Base-by-base conservation (phyloP, 495 filamentous ascomycete species). In the Thermochaetoides thermophila region DNA sequence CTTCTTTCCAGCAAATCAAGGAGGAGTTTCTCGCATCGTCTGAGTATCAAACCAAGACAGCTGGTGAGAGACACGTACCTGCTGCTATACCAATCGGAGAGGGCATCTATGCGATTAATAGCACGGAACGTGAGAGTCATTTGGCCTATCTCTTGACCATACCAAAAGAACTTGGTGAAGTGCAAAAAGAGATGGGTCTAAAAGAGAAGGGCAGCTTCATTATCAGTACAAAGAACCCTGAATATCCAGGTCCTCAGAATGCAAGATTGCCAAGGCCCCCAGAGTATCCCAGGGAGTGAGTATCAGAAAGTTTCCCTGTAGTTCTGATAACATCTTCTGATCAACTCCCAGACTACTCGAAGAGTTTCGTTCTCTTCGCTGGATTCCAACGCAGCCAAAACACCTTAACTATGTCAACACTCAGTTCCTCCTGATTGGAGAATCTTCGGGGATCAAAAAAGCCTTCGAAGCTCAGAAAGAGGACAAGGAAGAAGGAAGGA, bases 51-150 rank as follows among this genome's bases (percentile, higher is more conserved):
- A 94, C 87, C 12, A 75, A 82, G 50, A 93, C 84, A 2, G 61
- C 48, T 2, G 86, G 77, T 5, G 70, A 73, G 19, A 70, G 81
- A n/a, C 73, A 75, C 19, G 64, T 60, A 5, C 78, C 80, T 3
- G 72, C 81, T 2, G 79, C 81, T 9, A 71, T 68, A 2, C 79
- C 81, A 1, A 69, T 85, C 19, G 85, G 74, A 0, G 84, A 93
- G 55, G 87, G 87, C 2, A 73, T 93, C 12, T 94, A 96, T 48
- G 80, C 78, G 1, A 74, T 95, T 32, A 84, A 76, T 0, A 73
- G 65, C 11, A 80, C 79, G 0, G 74, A 74, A 2, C 59, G 73
- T 2, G 65, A 74, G 24, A 80, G 78, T 5, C 84, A 91, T 44
- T 63, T 96, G 4, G 80, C 68, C 0, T 95, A 96, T 42, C 64